phyloP scores from a whole-genome alignment of 345 rosid genomes.

The Mangifera indica region DNA sequence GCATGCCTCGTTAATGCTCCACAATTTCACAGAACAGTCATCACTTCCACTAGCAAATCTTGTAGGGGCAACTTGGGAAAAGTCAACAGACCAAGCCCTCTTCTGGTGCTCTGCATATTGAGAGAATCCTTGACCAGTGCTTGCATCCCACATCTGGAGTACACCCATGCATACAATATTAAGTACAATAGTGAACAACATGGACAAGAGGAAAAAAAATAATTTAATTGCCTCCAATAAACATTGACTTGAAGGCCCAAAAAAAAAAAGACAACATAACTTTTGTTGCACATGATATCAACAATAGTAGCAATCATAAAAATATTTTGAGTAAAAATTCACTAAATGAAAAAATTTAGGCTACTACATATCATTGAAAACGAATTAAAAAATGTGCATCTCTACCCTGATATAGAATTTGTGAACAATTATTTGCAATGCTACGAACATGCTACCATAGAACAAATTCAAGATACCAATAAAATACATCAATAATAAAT shows the following conservation, averaged over 20 bases:
- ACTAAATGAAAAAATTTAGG: background rate
- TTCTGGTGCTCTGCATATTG: constrained; percentile 72
- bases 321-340: no score
- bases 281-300: no score
- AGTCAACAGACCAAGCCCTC: constrained; percentile 96
- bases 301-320: no score
- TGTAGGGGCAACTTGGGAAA: constrained; percentile 73
- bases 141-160: constrained; percentile 82
- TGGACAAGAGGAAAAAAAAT: constrained; percentile 7
- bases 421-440: background rate
- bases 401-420: background rate
- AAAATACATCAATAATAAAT: background rate
- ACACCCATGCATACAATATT: constrained; percentile 30
- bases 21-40: constrained; percentile 82
- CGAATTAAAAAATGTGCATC: background rate
- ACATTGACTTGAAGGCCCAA: no score
- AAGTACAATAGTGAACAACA: background rate
- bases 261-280: no score
- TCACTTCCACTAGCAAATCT: constrained; percentile 92
- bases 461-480: background rate
- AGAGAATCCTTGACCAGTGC: constrained; percentile 68
- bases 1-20: constrained; percentile 77
- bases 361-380: background rate
- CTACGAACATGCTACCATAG: background rate
- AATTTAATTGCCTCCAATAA: background rate